These are phyloP conservation scores for Candida pini DNA, from an alignment of 805 yeast species.

Conservation along the genomic window DNA sequence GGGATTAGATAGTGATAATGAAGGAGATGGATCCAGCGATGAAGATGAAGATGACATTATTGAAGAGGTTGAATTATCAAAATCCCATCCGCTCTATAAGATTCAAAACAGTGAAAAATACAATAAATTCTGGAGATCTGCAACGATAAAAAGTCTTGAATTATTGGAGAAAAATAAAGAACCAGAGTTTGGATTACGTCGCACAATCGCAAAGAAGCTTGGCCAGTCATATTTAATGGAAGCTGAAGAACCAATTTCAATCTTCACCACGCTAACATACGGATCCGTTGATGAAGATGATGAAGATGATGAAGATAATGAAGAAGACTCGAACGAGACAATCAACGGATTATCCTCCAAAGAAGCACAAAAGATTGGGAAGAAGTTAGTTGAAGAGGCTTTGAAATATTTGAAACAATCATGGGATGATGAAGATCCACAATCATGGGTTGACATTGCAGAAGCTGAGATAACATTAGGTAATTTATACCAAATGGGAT, in stretches of 20 bases:
- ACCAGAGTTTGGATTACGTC: slow-evolving; percentile 9
- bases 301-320: slow-evolving; percentile 13
- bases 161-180: slow-evolving; percentile 23
- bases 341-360: slow-evolving; percentile 33
- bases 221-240: slow-evolving; percentile 63
- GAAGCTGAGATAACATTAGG: slow-evolving; percentile 82
- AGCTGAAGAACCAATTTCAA: slow-evolving; percentile 54
- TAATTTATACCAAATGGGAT: slow-evolving; percentile 60
- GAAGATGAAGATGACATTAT: slow-evolving; percentile 22
- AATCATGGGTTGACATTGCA: slow-evolving; percentile 76
- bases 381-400: slow-evolving; percentile 45
- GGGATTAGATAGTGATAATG: slow-evolving; percentile 55
- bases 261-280: slow-evolving; percentile 52
- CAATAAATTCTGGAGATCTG: slow-evolving; percentile 53
- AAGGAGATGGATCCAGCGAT: slow-evolving; percentile 32
- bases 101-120: slow-evolving; percentile 34
- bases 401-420: slow-evolving; percentile 52
- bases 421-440: slow-evolving; percentile 68
- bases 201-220: slow-evolving; percentile 38
- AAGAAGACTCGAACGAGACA: slow-evolving; percentile 16
- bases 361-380: slow-evolving; percentile 46
- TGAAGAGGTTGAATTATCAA: slow-evolving; percentile 34
- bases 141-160: slow-evolving; percentile 30
- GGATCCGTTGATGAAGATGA: slow-evolving; percentile 43
- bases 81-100: slow-evolving; percentile 52